Base-by-base conservation (phyloP, 345 rosid genomes). In the Diplotaxis tenuifolia region DNA sequence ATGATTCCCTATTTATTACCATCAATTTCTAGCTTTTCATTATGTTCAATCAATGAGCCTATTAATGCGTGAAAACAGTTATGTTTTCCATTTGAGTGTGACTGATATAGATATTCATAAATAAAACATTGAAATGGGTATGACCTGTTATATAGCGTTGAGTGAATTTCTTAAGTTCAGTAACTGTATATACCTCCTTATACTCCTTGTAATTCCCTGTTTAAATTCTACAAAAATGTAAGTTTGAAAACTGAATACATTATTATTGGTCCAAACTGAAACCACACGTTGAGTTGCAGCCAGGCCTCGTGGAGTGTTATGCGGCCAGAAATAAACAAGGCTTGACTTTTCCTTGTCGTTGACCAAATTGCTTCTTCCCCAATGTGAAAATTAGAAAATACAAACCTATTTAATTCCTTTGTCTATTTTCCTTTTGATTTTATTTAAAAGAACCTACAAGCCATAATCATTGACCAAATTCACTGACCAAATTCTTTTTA, bases 281-380 rank as follows among this genome's bases (percentile, higher is more conserved):
- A 54, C 58, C 53, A 61, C 60, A 63, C 54, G 58, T 63, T 47
- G 65, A 45, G 66, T 55, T 69, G 75, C 65, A 76, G 79, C 12
- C 36, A 54, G 60, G 75, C 79, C 75, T 76, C 75, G 79, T 76
- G 71, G 79, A 76, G 75, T 76, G 75, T 29, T 63, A 70, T 70
- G 67, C 67, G 75, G 67, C 31, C 75, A 76, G 62, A 70, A 32
- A 70, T 64, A 62, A 56, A 76, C 38, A 42, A 75, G 40, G 57
- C 61, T 70, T 56, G 71, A 76, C 75, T 68, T 76, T 76, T 62
- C 59, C 16, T 62, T 76, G 75, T 70, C 71, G 62, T 76, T 76
- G 71, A 70, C 71, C 28, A 68, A 38, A 53, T 25, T 67, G 53
- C 60, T 27, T 3, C 28, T 23, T 50, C n/a, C 11, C 62, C 67